phyloP scores from a whole-genome alignment of 2,329 filamentous ascomycete species.

The Chrysosphaeria jannelii region DNA sequence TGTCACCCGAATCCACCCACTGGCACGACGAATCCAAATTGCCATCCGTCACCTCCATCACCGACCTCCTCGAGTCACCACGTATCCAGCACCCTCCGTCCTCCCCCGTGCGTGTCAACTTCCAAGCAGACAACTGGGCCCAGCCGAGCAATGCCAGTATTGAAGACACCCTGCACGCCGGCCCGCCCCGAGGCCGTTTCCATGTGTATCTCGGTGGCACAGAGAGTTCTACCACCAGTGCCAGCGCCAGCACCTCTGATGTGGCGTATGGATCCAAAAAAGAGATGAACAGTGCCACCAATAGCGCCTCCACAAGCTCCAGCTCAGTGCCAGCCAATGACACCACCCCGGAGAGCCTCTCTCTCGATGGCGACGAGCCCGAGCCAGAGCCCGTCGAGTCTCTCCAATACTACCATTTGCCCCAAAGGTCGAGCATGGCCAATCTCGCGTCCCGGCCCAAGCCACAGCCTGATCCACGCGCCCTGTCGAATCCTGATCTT shows the following conservation, averaged over 20 bases:
- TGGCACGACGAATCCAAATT: constrained; percentile 7
- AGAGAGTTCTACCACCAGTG: not conserved
- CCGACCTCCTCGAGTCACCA: constrained; percentile 10
- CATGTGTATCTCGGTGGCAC: too few species aligned
- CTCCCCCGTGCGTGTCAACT: constrained; percentile 24
- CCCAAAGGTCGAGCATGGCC: constrained; percentile 6
- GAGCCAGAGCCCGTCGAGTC: constrained; percentile 19
- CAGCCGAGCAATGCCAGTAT: constrained; percentile 21
- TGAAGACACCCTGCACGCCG: constrained; percentile 9
- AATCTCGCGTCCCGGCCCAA: constrained; percentile 3
- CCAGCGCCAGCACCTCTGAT: too few species aligned
- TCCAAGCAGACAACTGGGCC: constrained; percentile 20
- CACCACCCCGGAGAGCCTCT: constrained; percentile 9
- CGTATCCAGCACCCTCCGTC: constrained; percentile 20
- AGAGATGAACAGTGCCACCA: constrained; percentile 6
- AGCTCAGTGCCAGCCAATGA: not conserved
- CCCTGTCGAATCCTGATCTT: constrained; percentile 20
- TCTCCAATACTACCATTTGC: constrained; percentile 28
- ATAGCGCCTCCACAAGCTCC: not conserved
- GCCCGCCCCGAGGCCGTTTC: constrained; percentile 1
- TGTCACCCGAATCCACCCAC: constrained; percentile 9
- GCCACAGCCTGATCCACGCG: constrained; percentile 14
- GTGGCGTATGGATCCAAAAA: too few species aligned
- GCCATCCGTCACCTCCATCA: not conserved
- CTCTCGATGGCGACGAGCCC: constrained; percentile 14